Evolutionary conservation across 2,329 filamentous ascomycete species (phyloP).

Genomic region (Penicillium sp.): DNA sequence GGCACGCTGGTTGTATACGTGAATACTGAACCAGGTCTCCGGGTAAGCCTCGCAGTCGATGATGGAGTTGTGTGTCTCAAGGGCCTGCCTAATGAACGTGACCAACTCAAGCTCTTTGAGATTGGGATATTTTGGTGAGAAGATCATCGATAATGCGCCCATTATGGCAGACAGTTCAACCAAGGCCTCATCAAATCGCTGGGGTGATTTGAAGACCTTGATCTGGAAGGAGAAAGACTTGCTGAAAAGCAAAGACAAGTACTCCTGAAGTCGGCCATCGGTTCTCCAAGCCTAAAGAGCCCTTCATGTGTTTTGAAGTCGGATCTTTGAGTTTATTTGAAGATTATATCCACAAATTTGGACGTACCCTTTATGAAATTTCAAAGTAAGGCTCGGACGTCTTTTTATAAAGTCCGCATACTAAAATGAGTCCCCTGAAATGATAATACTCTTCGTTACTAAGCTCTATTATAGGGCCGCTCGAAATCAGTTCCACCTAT

Average conservation of each 20-base stretch:
- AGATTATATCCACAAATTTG: too few species aligned
- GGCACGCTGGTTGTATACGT: constrained; percentile 88
- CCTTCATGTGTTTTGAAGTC: too few species aligned
- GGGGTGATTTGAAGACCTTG: constrained; percentile 55
- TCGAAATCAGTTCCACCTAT: constrained; percentile 8
- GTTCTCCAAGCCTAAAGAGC: too few species aligned
- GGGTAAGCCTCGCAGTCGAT: constrained; percentile 87
- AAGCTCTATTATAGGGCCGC: neutral
- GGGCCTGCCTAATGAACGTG: constrained; percentile 66
- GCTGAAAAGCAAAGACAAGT: constrained; percentile 82
- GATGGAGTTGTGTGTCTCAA: constrained; percentile 84
- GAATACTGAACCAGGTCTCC: constrained; percentile 79
- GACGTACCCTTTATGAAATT: too few species aligned
- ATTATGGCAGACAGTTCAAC: constrained; percentile 84
- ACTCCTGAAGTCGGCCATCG: constrained; percentile 26
- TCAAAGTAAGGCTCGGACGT: too few species aligned
- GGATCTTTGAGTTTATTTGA: too few species aligned
- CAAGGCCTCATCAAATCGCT: constrained; percentile 76
- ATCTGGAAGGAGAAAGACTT: constrained; percentile 82
- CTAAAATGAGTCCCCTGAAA: too few species aligned
- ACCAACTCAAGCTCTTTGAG: constrained; percentile 73
- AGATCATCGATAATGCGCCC: constrained; percentile 70
- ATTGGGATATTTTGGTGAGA: constrained; percentile 67
- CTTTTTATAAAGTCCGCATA: too few species aligned
- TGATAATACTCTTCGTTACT: too few species aligned